Evolutionary conservation across 495 filamentous ascomycete genomes (phyloP).

Genomic region (Ramalina intermedia): DNA sequence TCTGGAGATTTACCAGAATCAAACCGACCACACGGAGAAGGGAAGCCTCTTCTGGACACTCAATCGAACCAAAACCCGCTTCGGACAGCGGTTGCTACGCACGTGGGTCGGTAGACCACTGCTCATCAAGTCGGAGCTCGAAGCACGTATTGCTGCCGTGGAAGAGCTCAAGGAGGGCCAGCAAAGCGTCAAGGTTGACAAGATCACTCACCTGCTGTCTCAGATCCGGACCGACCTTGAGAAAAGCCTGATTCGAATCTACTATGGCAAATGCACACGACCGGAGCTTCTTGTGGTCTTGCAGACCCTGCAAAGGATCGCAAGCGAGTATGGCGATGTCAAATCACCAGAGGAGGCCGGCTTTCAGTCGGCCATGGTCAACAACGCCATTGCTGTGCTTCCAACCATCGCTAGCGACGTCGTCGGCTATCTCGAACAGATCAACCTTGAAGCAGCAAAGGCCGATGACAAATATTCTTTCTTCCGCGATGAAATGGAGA

Average conservation of each 20-base stretch:
- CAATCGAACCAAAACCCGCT: conserved; percentile 81
- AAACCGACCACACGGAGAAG: conserved; percentile 72
- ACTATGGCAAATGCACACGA: conserved; percentile 88
- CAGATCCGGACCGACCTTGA: conserved; percentile 75
- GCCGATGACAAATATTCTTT: conserved; percentile 88
- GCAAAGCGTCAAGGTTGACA: conserved; percentile 52
- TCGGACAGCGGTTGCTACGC: conserved; percentile 73
- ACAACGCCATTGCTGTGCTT: conserved; percentile 57
- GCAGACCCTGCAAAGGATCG: conserved; percentile 70
- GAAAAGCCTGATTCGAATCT: conserved; percentile 83
- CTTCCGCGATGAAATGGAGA: conserved; percentile 76
- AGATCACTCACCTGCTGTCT: conserved; percentile 50
- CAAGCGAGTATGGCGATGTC: conserved; percentile 54
- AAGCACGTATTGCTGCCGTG: conserved; percentile 76
- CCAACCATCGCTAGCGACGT: conserved; percentile 63
- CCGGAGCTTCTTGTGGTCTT: conserved; percentile 77
- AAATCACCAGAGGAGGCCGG: conserved; percentile 52
- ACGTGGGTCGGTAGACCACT: conserved; percentile 94
- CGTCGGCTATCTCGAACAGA: conserved; percentile 59
- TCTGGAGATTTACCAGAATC: conserved; percentile 90
- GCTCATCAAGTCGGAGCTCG: conserved; percentile 59
- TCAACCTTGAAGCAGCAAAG: conserved; percentile 72
- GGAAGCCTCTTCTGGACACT: conserved; percentile 94
- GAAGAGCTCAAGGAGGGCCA: conserved; percentile 69
- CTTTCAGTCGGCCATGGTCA: conserved; percentile 58